These are phyloP conservation scores for Meyerozyma smithsonii DNA, from an alignment of 1,139 yeast genomes.

Conservation along the genomic window DNA sequence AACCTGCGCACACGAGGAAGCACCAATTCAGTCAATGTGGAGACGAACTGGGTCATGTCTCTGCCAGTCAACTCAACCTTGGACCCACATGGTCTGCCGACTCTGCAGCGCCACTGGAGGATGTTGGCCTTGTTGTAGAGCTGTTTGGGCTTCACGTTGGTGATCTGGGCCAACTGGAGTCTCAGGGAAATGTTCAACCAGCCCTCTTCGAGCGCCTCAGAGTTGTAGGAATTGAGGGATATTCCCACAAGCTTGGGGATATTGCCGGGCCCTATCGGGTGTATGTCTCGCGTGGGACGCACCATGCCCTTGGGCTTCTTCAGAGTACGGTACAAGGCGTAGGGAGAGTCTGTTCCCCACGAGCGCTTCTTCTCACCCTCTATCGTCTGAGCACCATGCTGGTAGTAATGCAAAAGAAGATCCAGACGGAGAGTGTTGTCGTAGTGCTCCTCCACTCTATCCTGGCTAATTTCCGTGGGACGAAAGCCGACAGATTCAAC, in stretches of 20 bases:
- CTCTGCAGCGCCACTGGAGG: slow-evolving; percentile 82
- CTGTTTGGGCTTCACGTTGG: slow-evolving; percentile 78
- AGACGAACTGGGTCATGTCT: slow-evolving; percentile 79
- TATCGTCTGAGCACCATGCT: slow-evolving; percentile 52
- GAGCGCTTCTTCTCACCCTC: slow-evolving; percentile 70
- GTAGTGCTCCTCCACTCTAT: slow-evolving; percentile 78
- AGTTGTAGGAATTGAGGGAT: slow-evolving; percentile 71
- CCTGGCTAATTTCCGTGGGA: slow-evolving; percentile 70
- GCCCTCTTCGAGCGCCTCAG: slow-evolving; percentile 66
- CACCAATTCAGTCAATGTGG: slow-evolving; percentile 86
- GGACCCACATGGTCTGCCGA: slow-evolving; percentile 91
- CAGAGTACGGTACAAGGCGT: slow-evolving; percentile 75
- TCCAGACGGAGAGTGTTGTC: slow-evolving; percentile 70
- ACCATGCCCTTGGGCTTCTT: slow-evolving; percentile 62
- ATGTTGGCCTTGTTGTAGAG: slow-evolving; percentile 76
- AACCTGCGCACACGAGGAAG: slow-evolving; percentile 91
- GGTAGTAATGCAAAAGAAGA: slow-evolving; percentile 69
- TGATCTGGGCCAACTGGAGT: slow-evolving; percentile 84
- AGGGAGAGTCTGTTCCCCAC: slow-evolving; percentile 90
- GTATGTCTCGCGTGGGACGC: slow-evolving; percentile 68
- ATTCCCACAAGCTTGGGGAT: slow-evolving; percentile 68
- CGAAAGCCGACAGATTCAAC: slow-evolving; percentile 71
- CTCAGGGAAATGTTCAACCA: slow-evolving; percentile 76
- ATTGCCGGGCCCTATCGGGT: slow-evolving; percentile 59
- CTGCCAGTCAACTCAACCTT: slow-evolving; percentile 74